These are phyloP conservation scores for Hypoxylon fuscum DNA, from an alignment of 495 filamentous ascomycete genomes.

Conservation along the genomic window DNA sequence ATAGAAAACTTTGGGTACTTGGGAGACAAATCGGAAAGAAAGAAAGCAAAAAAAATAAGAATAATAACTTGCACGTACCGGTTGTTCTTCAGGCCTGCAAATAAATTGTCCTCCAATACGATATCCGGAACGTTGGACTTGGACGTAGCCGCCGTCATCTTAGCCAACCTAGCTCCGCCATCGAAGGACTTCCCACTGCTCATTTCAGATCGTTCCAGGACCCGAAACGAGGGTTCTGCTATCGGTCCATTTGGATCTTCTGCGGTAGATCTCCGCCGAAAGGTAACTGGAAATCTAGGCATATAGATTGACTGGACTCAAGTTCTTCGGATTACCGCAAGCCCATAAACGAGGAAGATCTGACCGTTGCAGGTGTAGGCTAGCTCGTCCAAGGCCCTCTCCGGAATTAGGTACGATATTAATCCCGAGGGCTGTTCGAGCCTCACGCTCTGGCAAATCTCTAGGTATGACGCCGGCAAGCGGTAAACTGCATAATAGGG, in stretches of 20 bases:
- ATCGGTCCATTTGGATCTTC: constrained; percentile 56
- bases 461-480: constrained; percentile 31
- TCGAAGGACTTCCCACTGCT: constrained; percentile 53
- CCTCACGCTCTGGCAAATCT: constrained; percentile 14
- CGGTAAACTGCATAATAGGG: constrained; percentile 46
- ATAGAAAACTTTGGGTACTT: constrained; percentile 13
- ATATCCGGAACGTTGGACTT: constrained; percentile 44
- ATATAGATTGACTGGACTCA: constrained; percentile 53
- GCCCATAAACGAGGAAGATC: constrained; percentile 39
- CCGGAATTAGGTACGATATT: constrained; percentile 13
- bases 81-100: constrained; percentile 62
- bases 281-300: constrained; percentile 62
- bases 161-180: constrained; percentile 46
- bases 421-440: constrained; percentile 25
- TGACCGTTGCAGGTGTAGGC: constrained; percentile 15
- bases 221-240: constrained; percentile 58
- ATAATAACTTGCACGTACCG: constrained; percentile 56
- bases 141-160: constrained; percentile 40
- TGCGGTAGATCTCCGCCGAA: constrained; percentile 62
- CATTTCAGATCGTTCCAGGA: constrained; percentile 56
- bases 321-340: constrained; percentile 30
- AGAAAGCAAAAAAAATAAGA: too few species aligned
- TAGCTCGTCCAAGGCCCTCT: constrained; percentile 21
- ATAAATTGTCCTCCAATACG: constrained; percentile 64
- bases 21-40: constrained; percentile 1